phyloP scores from a whole-genome alignment of 2,329 filamentous ascomycete species.

The Cadophora sp. region DNA sequence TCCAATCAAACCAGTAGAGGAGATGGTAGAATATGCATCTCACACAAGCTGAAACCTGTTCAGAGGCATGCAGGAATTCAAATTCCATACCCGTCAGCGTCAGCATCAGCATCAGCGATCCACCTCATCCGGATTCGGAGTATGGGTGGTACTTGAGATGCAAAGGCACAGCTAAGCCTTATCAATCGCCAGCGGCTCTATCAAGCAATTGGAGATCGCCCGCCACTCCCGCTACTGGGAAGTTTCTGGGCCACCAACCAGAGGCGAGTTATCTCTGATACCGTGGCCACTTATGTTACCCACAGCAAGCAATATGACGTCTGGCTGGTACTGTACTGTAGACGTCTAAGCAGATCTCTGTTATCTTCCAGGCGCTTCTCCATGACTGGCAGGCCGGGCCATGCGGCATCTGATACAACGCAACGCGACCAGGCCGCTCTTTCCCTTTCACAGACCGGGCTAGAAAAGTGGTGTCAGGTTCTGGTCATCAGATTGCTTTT shows the following conservation, averaged over 20 bases:
- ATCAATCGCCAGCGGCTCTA: not conserved
- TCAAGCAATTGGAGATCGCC: constrained; percentile 14
- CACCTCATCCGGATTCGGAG: not conserved
- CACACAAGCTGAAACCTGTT: not conserved
- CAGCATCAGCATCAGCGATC: not conserved
- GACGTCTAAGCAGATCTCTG: constrained; percentile 4
- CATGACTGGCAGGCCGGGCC: not conserved
- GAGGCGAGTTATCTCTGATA: not conserved
- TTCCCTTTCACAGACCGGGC: not conserved
- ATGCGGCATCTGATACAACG: not conserved
- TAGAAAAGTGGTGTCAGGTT: not conserved
- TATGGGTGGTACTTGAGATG: not conserved
- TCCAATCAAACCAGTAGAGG: not conserved
- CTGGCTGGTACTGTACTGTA: not conserved
- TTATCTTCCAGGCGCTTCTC: not conserved
- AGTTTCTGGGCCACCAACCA: not conserved
- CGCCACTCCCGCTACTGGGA: constrained; percentile 2
- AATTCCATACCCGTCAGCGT: not conserved
- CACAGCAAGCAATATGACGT: constrained; percentile 10
- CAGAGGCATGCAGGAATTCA: not conserved
- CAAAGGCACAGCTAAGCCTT: not conserved
- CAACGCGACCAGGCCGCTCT: not conserved
- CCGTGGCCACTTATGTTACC: constrained; percentile 4
- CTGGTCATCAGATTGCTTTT: constrained; percentile 9
- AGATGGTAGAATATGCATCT: not conserved